These are phyloP conservation scores for Cladosporium sp. DNA, from an alignment of 2,329 filamentous ascomycete species.

Conservation along the genomic window DNA sequence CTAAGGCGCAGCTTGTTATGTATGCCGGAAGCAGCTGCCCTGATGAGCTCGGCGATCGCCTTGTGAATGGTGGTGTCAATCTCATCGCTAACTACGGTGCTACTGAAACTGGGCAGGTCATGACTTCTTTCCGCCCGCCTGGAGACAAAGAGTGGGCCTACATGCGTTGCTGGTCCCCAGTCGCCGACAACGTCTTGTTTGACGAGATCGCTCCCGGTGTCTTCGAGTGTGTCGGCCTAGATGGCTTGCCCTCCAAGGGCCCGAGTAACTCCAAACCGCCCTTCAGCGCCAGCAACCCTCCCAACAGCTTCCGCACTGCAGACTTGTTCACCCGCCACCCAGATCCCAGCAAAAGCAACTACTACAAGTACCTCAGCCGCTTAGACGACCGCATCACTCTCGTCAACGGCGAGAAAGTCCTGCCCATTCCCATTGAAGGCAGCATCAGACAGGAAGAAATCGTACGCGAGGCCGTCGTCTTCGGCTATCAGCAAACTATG, in stretches of 20 bases:
- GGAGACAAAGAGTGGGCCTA: slow-evolving; percentile 60
- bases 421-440: slow-evolving; percentile 50
- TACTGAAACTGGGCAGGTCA: slow-evolving; percentile 59
- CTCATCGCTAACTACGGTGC: slow-evolving; percentile 37
- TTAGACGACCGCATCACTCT: slow-evolving; percentile 46
- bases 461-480: slow-evolving; percentile 55
- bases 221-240: slow-evolving; percentile 40
- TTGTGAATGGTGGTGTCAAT: slow-evolving; percentile 31
- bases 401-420: slow-evolving; percentile 49
- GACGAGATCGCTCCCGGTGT: slow-evolving; percentile 36
- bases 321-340: slow-evolving; percentile 42
- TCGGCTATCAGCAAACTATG: slow-evolving; percentile 51
- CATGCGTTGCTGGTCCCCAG: slow-evolving; percentile 36
- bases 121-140: slow-evolving; percentile 54
- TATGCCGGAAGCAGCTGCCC: slow-evolving; percentile 33
- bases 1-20: slow-evolving; percentile 27
- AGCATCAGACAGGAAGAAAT: slow-evolving; percentile 49
- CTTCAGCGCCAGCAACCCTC: slow-evolving; percentile 33
- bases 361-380: slow-evolving; percentile 46
- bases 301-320: slow-evolving; percentile 48
- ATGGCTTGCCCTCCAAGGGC: slow-evolving; percentile 32
- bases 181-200: slow-evolving; percentile 27
- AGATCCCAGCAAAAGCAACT: slow-evolving; percentile 40
- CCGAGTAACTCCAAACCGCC: slow-evolving; percentile 38
- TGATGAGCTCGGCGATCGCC: slow-evolving; percentile 31